Conservation (phyloP, 225 moss, liverwort and hornwort species). For the Pseudisothecium myosuroides region DNA sequence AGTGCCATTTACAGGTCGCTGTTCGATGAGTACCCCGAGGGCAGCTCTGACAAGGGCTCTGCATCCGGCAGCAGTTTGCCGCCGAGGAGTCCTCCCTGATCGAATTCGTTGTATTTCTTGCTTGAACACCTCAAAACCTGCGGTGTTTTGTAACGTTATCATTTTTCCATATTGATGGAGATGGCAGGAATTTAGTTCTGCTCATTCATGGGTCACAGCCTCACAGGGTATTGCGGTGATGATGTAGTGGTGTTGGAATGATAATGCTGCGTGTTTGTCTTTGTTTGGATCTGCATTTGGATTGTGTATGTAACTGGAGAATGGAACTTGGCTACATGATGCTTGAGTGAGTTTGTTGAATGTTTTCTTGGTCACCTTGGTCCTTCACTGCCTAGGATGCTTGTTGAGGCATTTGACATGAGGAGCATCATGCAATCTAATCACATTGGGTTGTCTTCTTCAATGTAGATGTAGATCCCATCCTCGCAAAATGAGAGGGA, state of each 20-base stretch:
- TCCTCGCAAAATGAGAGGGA: neutral
- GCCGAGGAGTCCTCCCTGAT: neutral
- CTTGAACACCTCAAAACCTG: neutral
- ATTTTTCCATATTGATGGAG: slow-evolving; percentile 2
- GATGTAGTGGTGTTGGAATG: neutral
- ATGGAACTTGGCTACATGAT: neutral
- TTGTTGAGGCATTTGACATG: neutral
- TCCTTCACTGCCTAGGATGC: neutral
- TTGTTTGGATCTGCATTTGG: no score
- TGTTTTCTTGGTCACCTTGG: neutral
- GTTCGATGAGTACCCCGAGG: slow-evolving; percentile 14
- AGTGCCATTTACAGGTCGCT: slow-evolving; percentile 33
- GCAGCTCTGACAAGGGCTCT: neutral
- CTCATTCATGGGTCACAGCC: neutral
- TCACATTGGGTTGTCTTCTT: neutral
- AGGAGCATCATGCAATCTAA: neutral
- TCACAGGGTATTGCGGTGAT: neutral
- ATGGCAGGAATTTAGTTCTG: neutral
- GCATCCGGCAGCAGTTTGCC: slow-evolving; percentile 7
- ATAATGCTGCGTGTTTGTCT: neutral
- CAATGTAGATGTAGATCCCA: neutral
- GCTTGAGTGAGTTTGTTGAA: neutral
- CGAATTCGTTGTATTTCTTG: neutral
- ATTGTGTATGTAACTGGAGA: neutral
- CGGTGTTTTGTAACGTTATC: slow-evolving; percentile 16